phyloP scores from a whole-genome alignment of 1,284 basidiomycete species.

The Apiotrichum domesticum region DNA sequence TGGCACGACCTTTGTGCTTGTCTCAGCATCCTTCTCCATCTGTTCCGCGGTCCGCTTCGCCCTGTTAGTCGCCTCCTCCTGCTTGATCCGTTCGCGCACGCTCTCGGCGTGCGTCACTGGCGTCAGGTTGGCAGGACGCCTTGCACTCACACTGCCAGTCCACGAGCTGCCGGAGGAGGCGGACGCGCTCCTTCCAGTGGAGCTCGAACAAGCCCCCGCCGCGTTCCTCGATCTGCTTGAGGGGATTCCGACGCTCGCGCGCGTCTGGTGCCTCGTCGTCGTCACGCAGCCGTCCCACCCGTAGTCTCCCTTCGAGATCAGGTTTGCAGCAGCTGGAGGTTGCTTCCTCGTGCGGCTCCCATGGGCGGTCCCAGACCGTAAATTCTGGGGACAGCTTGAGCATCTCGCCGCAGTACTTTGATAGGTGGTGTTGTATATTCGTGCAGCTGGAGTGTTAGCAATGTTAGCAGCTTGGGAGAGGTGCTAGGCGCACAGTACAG shows the following conservation, averaged over 20 bases:
- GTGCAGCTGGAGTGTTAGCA: slow-evolving; percentile 24
- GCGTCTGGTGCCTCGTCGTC: slow-evolving; percentile 24
- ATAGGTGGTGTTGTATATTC: slow-evolving; percentile 35
- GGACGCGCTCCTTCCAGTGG: slow-evolving; percentile 36
- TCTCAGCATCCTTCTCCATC: slow-evolving; percentile 17
- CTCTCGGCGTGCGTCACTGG: slow-evolving; percentile 35
- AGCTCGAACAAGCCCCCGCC: slow-evolving; percentile 41
- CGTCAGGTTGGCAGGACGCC: not conserved
- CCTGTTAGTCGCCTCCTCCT: slow-evolving; percentile 20
- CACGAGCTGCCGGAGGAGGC: slow-evolving; percentile 42
- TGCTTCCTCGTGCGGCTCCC: slow-evolving; percentile 40
- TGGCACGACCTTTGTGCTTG: slow-evolving; percentile 26
- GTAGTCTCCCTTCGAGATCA: slow-evolving; percentile 15
- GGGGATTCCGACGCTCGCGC: slow-evolving; percentile 28
- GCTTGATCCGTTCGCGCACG: slow-evolving; percentile 33
- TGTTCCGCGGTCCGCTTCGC: slow-evolving; percentile 7
- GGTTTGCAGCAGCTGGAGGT: slow-evolving; percentile 31
- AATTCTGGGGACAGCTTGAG: slow-evolving; percentile 33
- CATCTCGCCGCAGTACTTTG: slow-evolving; percentile 34
- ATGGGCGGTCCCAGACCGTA: slow-evolving; percentile 42
- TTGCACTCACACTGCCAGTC: slow-evolving; percentile 43
- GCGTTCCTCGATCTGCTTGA: slow-evolving; percentile 25
- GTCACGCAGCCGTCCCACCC: slow-evolving; percentile 33
- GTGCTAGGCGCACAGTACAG: not conserved
- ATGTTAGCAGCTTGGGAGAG: not conserved